Evolutionary conservation across 192 early-diverging fungal genomes (phyloP).

Genomic region (Coemansia biformis): DNA sequence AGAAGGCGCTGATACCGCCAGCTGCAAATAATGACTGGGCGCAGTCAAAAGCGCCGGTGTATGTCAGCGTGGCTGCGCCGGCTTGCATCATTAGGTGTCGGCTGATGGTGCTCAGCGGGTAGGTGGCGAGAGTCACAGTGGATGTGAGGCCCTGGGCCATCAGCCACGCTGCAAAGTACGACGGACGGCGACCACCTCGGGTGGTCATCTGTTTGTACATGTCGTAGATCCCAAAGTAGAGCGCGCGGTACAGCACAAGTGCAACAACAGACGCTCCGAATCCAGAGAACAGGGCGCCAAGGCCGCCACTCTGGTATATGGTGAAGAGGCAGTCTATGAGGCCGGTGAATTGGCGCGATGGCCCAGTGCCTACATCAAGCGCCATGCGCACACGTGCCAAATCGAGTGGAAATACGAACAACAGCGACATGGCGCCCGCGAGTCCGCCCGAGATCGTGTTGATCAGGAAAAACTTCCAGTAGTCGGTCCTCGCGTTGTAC

Average conservation of each 20-base stretch:
- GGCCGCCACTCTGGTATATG: slow-evolving; percentile 85
- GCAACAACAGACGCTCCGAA: slow-evolving; percentile 84
- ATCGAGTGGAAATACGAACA: slow-evolving; percentile 93
- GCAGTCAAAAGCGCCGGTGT: slow-evolving; percentile 79
- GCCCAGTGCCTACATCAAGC: slow-evolving; percentile 67
- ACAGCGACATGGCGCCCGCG: slow-evolving; percentile 83
- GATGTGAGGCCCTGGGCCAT: slow-evolving; percentile 76
- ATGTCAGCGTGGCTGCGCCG: slow-evolving; percentile 83
- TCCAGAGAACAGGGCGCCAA: slow-evolving; percentile 93
- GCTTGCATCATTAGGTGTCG: slow-evolving; percentile 97
- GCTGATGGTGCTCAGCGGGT: slow-evolving; percentile 96
- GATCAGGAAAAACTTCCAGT: slow-evolving; percentile 78
- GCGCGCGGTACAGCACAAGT: slow-evolving; percentile 71
- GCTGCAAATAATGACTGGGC: slow-evolving; percentile 81
- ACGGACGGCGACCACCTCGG: slow-evolving; percentile 44
- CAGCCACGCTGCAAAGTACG: slow-evolving; percentile 54
- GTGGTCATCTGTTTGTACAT: slow-evolving; percentile 51
- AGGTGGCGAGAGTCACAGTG: slow-evolving; percentile 81
- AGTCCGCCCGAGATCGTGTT: slow-evolving; percentile 93
- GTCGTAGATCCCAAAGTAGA: slow-evolving; percentile 70
- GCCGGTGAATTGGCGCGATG: slow-evolving; percentile 86
- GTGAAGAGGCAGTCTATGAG: slow-evolving; percentile 71
- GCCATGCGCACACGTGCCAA: slow-evolving; percentile 97
- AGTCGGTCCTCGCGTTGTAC: slow-evolving; percentile 75
- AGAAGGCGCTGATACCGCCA: slow-evolving; percentile 89